phyloP scores from a whole-genome alignment of 2,329 filamentous ascomycete species.

The Penicillium sp. region DNA sequence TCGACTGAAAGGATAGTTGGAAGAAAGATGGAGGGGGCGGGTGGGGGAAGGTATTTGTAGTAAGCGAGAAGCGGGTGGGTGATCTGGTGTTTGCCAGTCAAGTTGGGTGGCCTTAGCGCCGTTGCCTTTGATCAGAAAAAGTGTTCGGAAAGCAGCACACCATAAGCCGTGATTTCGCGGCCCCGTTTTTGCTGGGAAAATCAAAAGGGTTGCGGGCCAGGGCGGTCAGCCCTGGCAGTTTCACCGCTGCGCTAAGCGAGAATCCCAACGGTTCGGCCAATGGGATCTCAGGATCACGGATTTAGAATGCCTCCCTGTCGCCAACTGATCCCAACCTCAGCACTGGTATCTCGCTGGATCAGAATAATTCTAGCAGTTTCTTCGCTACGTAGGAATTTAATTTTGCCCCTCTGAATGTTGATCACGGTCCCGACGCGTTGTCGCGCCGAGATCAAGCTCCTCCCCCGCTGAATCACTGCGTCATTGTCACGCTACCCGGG shows the following conservation, averaged over 20 bases:
- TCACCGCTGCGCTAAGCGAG: conserved; percentile 41
- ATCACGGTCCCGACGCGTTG: conserved; percentile 27
- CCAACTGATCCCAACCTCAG: conserved; percentile 43
- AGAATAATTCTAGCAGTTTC: conserved; percentile 18
- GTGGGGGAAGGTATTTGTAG: conserved; percentile 51
- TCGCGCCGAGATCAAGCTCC: conserved; percentile 33
- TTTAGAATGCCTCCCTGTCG: conserved; percentile 34
- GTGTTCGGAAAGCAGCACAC: conserved; percentile 39
- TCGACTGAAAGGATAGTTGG: conserved; percentile 34
- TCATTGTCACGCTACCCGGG: conserved; percentile 34
- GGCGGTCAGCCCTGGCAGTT: conserved; percentile 25
- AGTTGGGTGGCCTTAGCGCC: conserved; percentile 33
- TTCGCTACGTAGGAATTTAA: conserved; percentile 22
- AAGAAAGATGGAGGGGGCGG: conserved; percentile 43
- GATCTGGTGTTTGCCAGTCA: conserved; percentile 39
- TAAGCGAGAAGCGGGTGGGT: conserved; percentile 37
- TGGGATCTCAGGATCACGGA: conserved; percentile 43
- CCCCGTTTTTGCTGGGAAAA: conserved; percentile 33
- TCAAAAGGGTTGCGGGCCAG: conserved; percentile 25
- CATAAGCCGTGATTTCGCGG: conserved; percentile 38
- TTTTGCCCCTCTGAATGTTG: conserved; percentile 18
- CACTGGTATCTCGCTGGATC: conserved; percentile 23
- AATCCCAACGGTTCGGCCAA: conserved; percentile 33
- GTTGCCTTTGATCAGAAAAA: conserved; percentile 37
- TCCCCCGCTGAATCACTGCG: conserved; percentile 30